Evolutionary conservation across 2,329 filamentous ascomycete genomes (phyloP).

Genomic region (Fusarium incarnatum): DNA sequence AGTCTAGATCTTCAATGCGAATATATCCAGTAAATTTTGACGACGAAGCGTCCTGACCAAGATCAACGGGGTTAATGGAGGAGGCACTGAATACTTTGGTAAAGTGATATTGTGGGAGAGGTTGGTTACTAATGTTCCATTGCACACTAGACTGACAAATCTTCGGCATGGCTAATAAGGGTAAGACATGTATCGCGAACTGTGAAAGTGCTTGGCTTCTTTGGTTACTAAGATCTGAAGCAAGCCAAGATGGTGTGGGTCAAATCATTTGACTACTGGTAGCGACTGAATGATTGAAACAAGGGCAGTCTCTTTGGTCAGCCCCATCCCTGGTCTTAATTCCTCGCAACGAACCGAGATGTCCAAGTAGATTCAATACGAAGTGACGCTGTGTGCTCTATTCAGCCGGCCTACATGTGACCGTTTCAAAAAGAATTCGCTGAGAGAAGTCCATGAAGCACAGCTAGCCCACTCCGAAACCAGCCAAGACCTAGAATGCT

Average conservation of each 20-base stretch:
- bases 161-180: background rate
- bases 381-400: conserved; percentile 19
- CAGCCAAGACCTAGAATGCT: conserved; percentile 11
- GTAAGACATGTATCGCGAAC: conserved; percentile 8
- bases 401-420: conserved; percentile 30
- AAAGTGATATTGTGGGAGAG: background rate
- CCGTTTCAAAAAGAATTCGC: conserved; percentile 12
- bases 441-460: conserved; percentile 6
- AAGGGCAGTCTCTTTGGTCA: conserved; percentile 10
- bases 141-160: too few species aligned
- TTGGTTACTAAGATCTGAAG: conserved; percentile 21
- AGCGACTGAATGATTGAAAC: conserved; percentile 20
- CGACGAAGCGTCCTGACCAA: background rate
- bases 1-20: conserved; percentile 47
- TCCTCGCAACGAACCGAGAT: conserved; percentile 35
- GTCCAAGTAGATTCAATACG: background rate
- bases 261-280: background rate
- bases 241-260: conserved; percentile 15
- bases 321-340: conserved; percentile 1
- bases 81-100: background rate
- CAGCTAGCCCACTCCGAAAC: conserved; percentile 27
- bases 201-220: conserved; percentile 14
- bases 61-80: background rate
- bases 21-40: conserved; percentile 34
- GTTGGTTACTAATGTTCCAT: background rate